phyloP scores from a whole-genome alignment of 305 asterid species.

The Solanum hybrid region DNA sequence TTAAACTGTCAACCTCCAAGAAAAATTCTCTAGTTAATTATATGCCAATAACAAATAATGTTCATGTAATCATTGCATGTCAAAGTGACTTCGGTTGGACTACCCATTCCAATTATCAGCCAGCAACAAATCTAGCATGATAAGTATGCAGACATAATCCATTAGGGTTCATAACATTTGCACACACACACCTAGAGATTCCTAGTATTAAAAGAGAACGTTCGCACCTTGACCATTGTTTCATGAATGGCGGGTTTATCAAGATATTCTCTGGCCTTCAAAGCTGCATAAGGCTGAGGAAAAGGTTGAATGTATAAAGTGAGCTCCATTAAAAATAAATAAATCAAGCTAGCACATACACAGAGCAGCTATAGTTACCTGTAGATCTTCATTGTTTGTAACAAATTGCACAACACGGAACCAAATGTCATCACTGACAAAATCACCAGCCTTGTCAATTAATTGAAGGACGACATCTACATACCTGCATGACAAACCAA shows the following conservation, averaged over 20 bases:
- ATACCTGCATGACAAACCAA: conserved; percentile 50
- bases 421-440: conserved; percentile 99
- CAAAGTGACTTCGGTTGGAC: neutral
- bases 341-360: neutral
- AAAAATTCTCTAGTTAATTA: neutral
- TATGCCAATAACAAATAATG: neutral
- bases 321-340: neutral
- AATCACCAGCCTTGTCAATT: conserved; percentile 99
- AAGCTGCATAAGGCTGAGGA: conserved; percentile 84
- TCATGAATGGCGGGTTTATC: conserved; percentile 96
- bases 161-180: neutral
- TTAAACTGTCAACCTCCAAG: neutral
- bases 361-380: conserved; percentile 36
- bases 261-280: conserved; percentile 91
- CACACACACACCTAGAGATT: neutral
- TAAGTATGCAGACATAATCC: neutral
- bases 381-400: conserved; percentile 97
- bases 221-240: conserved; percentile 47
- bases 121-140: neutral
- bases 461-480: conserved; percentile 98
- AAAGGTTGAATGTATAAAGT: neutral
- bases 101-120: neutral
- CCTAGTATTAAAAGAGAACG: neutral
- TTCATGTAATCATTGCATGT: neutral
- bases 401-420: conserved; percentile 99